A percentile compares a stretch with the other conserved stretches of the same genome.
phyloP scores from a whole-genome alignment of 2,329 filamentous ascomycete species.

The Calonectria multiphialidica region DNA sequence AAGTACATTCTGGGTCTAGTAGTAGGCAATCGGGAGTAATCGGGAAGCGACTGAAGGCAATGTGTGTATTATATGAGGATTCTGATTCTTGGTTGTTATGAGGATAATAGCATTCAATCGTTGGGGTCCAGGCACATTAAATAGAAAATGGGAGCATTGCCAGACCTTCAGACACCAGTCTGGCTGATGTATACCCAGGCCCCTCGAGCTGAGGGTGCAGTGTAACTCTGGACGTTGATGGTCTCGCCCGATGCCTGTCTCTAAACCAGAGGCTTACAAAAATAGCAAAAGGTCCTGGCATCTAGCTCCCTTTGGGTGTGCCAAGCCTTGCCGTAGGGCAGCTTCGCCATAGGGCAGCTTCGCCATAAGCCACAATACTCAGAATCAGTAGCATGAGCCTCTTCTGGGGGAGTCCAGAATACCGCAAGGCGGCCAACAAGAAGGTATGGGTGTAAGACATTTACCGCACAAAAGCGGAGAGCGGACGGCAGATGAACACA shows the following conservation, averaged over 20 bases:
- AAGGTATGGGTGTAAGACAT: background rate
- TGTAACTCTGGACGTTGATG: background rate
- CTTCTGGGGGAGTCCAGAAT: background rate
- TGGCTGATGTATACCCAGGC: background rate
- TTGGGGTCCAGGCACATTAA: background rate
- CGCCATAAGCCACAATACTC: slow-evolving; percentile 6
- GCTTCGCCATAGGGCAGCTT: slow-evolving; percentile 20
- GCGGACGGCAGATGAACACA: slow-evolving; percentile 5
- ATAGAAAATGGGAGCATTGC: background rate
- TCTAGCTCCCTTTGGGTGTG: background rate
- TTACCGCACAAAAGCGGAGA: background rate
- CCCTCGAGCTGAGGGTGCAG: background rate
- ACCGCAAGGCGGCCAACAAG: slow-evolving; percentile 13
- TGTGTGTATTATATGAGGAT: background rate
- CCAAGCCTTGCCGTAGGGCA: slow-evolving; percentile 17
- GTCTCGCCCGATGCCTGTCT: background rate
- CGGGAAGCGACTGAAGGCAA: background rate
- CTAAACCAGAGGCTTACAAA: slow-evolving; percentile 2
- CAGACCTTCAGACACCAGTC: too few species aligned
- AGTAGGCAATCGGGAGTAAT: background rate
- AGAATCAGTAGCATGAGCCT: background rate
- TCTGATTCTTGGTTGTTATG: background rate
- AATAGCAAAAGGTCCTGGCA: slow-evolving; percentile 16
- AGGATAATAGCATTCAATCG: background rate
- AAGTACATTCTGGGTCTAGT: slow-evolving; percentile 34